These are phyloP conservation scores for Penicillium sp. DNA, from an alignment of 2,329 filamentous ascomycete genomes.

Conservation along the genomic window DNA sequence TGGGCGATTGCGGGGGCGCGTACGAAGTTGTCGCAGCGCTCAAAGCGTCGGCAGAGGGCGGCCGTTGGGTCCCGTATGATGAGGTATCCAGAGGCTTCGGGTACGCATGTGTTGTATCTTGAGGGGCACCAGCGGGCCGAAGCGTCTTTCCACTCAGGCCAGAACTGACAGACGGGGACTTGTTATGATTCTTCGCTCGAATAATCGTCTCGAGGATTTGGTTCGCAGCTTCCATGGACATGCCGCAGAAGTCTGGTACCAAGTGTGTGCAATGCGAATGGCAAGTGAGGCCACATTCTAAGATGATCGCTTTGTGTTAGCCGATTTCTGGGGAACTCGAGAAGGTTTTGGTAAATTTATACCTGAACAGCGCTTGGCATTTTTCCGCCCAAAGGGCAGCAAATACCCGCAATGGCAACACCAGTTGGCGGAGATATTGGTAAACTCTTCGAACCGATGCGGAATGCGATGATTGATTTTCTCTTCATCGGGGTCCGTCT, in stretches of 20 bases:
- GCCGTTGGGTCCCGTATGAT: conserved; percentile 42
- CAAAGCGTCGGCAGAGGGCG: conserved; percentile 47
- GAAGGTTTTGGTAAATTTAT: conserved; percentile 30
- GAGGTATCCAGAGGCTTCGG: conserved; percentile 40
- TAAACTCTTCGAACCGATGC: conserved; percentile 94
- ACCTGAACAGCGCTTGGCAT: conserved; percentile 90
- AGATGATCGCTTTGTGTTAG: conserved; percentile 2
- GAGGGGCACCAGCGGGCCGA: conserved; percentile 57
- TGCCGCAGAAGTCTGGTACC: conserved; percentile 97
- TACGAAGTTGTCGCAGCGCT: conserved; percentile 49
- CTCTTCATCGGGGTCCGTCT: conserved; percentile 97
- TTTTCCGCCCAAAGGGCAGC: conserved; percentile 91
- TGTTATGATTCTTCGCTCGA: conserved; percentile 74
- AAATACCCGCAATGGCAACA: conserved; percentile 99
- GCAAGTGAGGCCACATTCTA: conserved; percentile 89
- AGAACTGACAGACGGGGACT: conserved; percentile 55
- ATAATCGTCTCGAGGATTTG: conserved; percentile 88
- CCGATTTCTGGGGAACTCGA: background rate
- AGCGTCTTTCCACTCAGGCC: conserved; percentile 70
- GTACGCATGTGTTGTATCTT: conserved; percentile 41
- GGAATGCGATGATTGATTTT: conserved; percentile 99
- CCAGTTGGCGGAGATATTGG: conserved; percentile 98
- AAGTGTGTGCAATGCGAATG: conserved; percentile 92
- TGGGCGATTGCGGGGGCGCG: conserved; percentile 53
- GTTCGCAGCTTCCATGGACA: conserved; percentile 98